Evolutionary conservation across 257 asterid genomes (phyloP).

Genomic region (Orobanche coerulescens): DNA sequence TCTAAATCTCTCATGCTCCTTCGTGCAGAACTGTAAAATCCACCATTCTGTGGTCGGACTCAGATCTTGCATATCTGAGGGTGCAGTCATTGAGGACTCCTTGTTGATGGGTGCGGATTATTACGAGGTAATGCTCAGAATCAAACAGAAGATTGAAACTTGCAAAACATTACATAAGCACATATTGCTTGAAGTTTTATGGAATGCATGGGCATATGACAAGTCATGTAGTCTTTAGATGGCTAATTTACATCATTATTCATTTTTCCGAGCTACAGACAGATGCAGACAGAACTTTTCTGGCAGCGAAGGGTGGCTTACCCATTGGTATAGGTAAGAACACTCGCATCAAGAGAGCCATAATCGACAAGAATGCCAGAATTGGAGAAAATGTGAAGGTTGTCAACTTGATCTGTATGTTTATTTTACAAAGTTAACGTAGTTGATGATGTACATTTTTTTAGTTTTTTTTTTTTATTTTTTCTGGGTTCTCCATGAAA

Average conservation of each 20-base stretch:
- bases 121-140: conserved; percentile 59
- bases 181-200: neutral
- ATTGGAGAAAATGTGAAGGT: conserved; percentile 86
- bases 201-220: neutral
- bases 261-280: conserved; percentile 41
- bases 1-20: conserved; percentile 3
- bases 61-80: conserved; percentile 90
- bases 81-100: conserved; percentile 83
- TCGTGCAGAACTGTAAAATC: conserved; percentile 79
- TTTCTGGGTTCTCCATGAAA: too few relatives aligned
- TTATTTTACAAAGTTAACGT: neutral
- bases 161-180: neutral
- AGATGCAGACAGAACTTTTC: conserved; percentile 60
- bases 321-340: conserved; percentile 85
- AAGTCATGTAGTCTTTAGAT: neutral
- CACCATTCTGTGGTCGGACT: conserved; percentile 94
- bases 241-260: neutral
- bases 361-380: conserved; percentile 89
- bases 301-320: conserved; percentile 69
- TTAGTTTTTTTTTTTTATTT: too few relatives aligned
- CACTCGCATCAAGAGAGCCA: conserved; percentile 78
- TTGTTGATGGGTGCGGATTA: conserved; percentile 93
- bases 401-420: neutral
- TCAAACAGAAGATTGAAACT: neutral
- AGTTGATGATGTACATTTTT: neutral